Conservation (phyloP, 225 moss, liverwort and hornwort species). For the Physcomitrellopsis africana region DNA sequence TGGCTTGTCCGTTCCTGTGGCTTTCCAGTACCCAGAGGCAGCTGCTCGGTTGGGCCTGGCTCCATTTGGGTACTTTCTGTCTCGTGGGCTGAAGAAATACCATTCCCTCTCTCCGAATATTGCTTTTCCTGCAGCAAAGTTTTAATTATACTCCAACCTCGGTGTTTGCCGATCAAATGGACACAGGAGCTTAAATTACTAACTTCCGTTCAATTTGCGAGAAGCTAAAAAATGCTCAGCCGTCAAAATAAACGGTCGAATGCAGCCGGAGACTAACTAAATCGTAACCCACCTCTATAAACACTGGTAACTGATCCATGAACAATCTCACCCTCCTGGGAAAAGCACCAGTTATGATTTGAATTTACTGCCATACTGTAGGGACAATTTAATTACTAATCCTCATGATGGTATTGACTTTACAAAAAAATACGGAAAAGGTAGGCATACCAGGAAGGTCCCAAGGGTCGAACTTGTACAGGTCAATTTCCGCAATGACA, state of each 20-base stretch:
- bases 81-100: slow-evolving; percentile 99
- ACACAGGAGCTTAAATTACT: neutral
- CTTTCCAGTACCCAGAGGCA: slow-evolving; percentile 98
- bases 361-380: neutral
- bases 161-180: neutral
- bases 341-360: neutral
- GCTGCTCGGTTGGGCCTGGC: slow-evolving; percentile 96
- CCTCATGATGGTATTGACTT: neutral
- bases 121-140: slow-evolving; percentile 67
- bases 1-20: slow-evolving; percentile 97
- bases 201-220: no score
- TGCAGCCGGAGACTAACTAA: no score
- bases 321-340: neutral
- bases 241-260: no score
- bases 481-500: slow-evolving; percentile 92
- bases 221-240: no score
- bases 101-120: slow-evolving; percentile 97
- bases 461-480: slow-evolving; percentile 99
- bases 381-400: neutral
- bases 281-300: no score
- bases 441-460: slow-evolving; percentile 78
- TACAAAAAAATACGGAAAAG: no score
- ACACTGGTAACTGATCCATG: no score
- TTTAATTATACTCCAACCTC: neutral
- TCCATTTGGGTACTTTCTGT: slow-evolving; percentile 97